Conservation (phyloP, 257 asterid genomes). For the Nicotiana otophora region DNA sequence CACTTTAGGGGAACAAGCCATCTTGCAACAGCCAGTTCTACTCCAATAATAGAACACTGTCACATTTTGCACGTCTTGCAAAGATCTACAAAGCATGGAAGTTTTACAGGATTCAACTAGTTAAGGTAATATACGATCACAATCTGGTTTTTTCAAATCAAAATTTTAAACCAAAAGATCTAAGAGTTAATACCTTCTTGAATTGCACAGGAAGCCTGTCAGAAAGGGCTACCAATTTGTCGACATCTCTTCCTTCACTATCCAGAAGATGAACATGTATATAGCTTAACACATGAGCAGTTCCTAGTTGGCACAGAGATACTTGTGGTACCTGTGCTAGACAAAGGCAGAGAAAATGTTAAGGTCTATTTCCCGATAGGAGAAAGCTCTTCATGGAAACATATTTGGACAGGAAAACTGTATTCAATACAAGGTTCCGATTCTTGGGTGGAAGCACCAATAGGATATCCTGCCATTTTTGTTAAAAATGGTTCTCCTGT, state of each 20-base stretch:
- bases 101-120: constrained; percentile 82
- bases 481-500: constrained; percentile 67
- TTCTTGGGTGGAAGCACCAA: constrained; percentile 57
- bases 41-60: constrained; percentile 64
- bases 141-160: background rate
- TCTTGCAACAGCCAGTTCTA: constrained; percentile 75
- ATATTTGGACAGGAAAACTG: constrained; percentile 75
- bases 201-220: constrained; percentile 66
- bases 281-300: constrained; percentile 61
- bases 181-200: background rate
- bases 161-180: background rate
- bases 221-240: constrained; percentile 82
- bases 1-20: constrained; percentile 80
- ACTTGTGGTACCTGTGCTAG: constrained; percentile 85
- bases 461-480: constrained; percentile 82
- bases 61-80: constrained; percentile 76
- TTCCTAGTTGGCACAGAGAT: constrained; percentile 88
- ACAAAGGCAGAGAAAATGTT: constrained; percentile 57
- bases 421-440: constrained; percentile 48
- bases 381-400: constrained; percentile 64
- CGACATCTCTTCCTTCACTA: constrained; percentile 92
- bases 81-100: constrained; percentile 89
- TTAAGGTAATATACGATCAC: constrained; percentile 42
- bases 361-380: constrained; percentile 77
- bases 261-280: constrained; percentile 67